Percentiles rank a stretch among this genome's conserved stretches.
Conservation (phyloP, 768 basidiomycete genomes). For the Ephemerocybe angulata region DNA sequence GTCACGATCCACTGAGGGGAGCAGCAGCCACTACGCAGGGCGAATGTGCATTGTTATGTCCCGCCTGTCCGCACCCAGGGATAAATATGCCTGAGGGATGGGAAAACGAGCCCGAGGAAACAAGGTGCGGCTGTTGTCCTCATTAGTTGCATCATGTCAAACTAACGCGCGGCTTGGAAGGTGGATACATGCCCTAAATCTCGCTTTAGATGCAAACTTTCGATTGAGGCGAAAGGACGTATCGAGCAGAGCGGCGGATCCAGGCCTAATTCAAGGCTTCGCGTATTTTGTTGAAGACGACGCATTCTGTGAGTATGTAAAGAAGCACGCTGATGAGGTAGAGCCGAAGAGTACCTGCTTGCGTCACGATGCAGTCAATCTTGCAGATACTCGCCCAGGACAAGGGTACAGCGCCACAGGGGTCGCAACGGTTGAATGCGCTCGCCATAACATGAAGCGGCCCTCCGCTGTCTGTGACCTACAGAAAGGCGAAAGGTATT, state of each 20-base stretch:
- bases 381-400: no score
- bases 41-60: slow-evolving; percentile 20
- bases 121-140: no score
- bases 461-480: no score
- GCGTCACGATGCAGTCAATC: no score
- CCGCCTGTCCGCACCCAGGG: slow-evolving; percentile 22
- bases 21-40: slow-evolving; percentile 11
- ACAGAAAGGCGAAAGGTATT: no score
- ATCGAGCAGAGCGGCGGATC: background rate
- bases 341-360: background rate
- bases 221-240: background rate
- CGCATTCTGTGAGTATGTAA: background rate
- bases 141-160: background rate
- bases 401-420: no score
- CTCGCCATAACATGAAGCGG: no score
- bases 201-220: background rate
- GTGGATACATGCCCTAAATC: background rate
- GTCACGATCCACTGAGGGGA: slow-evolving; percentile 7
- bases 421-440: no score
- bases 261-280: background rate
- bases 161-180: background rate
- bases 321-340: background rate
- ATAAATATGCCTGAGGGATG: slow-evolving; percentile 16
- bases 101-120: slow-evolving; percentile 5
- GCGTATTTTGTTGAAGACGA: background rate